A percentile compares a stretch with the other conserved stretches of the same genome.
phyloP scores from a whole-genome alignment of 495 filamentous ascomycete species.

The Talaromyces trachyspermus region DNA sequence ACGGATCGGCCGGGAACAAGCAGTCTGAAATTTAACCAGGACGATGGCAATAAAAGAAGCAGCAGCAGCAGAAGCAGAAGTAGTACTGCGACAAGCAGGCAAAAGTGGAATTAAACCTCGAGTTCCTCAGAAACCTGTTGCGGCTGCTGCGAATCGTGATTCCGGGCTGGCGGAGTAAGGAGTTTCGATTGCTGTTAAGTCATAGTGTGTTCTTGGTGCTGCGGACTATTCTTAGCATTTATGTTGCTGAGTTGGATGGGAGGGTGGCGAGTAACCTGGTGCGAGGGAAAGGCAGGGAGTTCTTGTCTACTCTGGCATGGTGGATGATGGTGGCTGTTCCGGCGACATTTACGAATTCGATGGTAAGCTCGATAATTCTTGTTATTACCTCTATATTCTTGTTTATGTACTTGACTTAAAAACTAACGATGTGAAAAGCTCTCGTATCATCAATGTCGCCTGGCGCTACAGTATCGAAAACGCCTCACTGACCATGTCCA shows the following conservation, averaged over 20 bases:
- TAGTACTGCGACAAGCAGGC: conserved; percentile 29
- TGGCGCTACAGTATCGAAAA: conserved; percentile 85
- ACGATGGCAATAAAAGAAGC: conserved; percentile 11
- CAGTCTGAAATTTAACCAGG: conserved; percentile 34
- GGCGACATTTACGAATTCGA: conserved; percentile 97
- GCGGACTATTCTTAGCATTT: conserved; percentile 83
- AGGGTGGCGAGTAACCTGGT: conserved; percentile 84
- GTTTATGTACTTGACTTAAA: not conserved
- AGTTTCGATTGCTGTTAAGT: conserved; percentile 74
- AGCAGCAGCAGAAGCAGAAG: conserved; percentile 18
- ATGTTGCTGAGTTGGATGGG: conserved; percentile 94
- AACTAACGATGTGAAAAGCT: conserved; percentile 43
- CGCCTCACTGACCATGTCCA: conserved; percentile 89
- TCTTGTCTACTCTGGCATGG: conserved; percentile 83
- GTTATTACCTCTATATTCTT: conserved; percentile 3
- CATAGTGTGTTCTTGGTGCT: conserved; percentile 85
- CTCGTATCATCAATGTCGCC: conserved; percentile 94
- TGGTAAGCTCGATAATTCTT: conserved; percentile 51
- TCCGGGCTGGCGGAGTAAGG: conserved; percentile 82
- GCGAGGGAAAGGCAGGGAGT: conserved; percentile 84
- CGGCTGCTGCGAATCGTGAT: conserved; percentile 79
- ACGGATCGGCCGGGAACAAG: conserved; percentile 49
- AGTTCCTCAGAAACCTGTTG: conserved; percentile 85
- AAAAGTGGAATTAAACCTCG: conserved; percentile 86
- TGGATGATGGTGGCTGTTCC: conserved; percentile 99